Percentiles rank a stretch among this genome's conserved stretches.
Evolutionary conservation across 2,329 filamentous ascomycete genomes (phyloP).

Genomic region (Hypoxylon sp.): DNA sequence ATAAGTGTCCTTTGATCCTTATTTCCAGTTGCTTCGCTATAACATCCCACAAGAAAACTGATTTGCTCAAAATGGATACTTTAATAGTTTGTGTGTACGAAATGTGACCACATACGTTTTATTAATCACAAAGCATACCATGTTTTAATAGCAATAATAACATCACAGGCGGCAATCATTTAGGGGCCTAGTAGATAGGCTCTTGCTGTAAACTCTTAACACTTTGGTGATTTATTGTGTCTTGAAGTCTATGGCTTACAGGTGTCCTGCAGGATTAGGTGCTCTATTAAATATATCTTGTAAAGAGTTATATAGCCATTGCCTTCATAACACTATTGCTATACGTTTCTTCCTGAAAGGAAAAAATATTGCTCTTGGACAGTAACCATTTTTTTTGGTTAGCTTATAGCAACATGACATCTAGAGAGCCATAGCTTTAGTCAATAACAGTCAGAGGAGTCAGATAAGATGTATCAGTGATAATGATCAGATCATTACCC

Average conservation of each 20-base stretch:
- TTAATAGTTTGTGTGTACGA: background rate
- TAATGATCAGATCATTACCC: too few relatives aligned
- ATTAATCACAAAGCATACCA: background rate
- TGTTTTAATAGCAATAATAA: background rate
- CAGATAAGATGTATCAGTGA: too few relatives aligned
- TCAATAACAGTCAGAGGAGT: too few relatives aligned
- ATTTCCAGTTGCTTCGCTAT: background rate
- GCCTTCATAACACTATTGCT: background rate
- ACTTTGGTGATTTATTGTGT: background rate
- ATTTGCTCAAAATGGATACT: background rate
- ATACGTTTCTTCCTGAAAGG: background rate
- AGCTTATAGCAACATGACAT: too few relatives aligned
- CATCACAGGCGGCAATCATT: background rate
- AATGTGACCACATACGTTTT: background rate
- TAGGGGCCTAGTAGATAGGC: background rate
- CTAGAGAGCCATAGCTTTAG: too few relatives aligned
- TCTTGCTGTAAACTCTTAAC: background rate
- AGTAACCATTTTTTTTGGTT: too few relatives aligned
- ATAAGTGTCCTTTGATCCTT: background rate
- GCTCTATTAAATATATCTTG: background rate
- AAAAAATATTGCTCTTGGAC: background rate
- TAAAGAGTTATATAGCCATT: background rate
- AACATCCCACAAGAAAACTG: background rate
- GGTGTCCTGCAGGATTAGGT: background rate
- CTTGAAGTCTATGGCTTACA: background rate